A percentile compares a stretch with the other conserved stretches of the same genome.
phyloP scores from a whole-genome alignment of 768 basidiomycete genomes.

The Amanita phalloides region DNA sequence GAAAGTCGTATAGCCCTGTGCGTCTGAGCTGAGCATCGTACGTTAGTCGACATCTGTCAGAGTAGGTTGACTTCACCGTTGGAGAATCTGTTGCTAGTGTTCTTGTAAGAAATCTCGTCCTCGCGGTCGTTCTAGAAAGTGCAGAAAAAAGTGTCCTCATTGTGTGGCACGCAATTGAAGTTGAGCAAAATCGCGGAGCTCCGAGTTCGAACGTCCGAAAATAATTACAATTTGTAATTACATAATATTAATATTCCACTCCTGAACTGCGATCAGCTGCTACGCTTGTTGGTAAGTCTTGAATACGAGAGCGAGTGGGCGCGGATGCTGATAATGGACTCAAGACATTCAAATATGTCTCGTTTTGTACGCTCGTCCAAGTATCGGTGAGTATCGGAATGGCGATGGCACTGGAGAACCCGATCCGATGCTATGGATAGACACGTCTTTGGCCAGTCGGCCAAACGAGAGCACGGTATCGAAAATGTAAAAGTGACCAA shows the following conservation, averaged over 20 bases:
- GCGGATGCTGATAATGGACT: neutral
- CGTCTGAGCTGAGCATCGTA: conserved; percentile 26
- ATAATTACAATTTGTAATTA: neutral
- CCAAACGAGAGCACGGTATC: conserved; percentile 73
- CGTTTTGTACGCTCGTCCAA: conserved; percentile 82
- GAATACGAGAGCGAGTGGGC: neutral
- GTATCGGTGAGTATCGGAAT: conserved; percentile 49
- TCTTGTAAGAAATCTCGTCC: neutral
- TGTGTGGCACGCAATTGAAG: no score
- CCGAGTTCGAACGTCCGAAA: neutral
- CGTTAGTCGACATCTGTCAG: neutral
- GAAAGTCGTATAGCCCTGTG: conserved; percentile 86
- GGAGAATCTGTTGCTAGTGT: neutral
- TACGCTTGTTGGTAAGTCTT: neutral
- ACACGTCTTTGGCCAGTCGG: conserved; percentile 85
- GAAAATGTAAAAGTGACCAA: conserved; percentile 83
- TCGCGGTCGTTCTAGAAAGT: neutral
- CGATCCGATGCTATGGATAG: conserved; percentile 25
- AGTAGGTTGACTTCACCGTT: neutral
- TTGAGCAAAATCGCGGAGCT: neutral
- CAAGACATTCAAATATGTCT: conserved; percentile 45
- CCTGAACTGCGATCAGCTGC: neutral
- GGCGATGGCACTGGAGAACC: conserved; percentile 7
- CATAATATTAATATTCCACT: neutral
- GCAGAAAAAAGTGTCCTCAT: neutral